Percentiles rank a stretch among this genome's conserved stretches.
phyloP scores from a whole-genome alignment of 2,329 filamentous ascomycete genomes.

The Diaporthe sp. region DNA sequence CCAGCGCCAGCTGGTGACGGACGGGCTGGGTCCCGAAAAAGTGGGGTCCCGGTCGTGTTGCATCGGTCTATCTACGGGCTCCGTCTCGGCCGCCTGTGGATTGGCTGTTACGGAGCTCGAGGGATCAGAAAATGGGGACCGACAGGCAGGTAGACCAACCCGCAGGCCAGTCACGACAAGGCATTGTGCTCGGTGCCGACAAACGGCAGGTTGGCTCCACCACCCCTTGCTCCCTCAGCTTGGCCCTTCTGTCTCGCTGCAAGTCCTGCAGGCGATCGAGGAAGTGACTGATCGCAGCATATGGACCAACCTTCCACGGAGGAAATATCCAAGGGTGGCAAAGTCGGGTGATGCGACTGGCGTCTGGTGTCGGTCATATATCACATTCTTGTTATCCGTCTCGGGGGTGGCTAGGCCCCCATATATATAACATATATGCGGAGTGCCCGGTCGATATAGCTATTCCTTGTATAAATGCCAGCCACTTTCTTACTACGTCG shows the following conservation, averaged over 20 bases:
- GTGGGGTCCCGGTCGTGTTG: conserved; percentile 32
- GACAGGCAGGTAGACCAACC: conserved; percentile 12
- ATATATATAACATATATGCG: conserved; percentile 38
- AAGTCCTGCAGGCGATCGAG: conserved; percentile 31
- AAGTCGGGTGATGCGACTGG: conserved; percentile 33
- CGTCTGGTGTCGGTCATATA: conserved; percentile 35
- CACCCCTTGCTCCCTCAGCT: conserved; percentile 29
- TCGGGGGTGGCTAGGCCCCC: conserved; percentile 10
- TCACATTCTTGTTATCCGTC: conserved; percentile 38
- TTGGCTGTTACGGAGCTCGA: conserved; percentile 27
- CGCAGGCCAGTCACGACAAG: conserved; percentile 22
- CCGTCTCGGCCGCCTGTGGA: conserved; percentile 34
- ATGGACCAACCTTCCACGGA: conserved; percentile 24
- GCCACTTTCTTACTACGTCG: conserved; percentile 22
- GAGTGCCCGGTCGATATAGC: conserved; percentile 29
- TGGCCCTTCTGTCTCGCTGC: conserved; percentile 25
- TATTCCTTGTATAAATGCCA: conserved; percentile 31
- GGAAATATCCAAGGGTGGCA: conserved; percentile 30
- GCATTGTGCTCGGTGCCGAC: conserved; percentile 26
- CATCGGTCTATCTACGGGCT: conserved; percentile 32
- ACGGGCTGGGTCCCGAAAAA: conserved; percentile 24
- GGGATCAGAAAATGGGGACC: conserved; percentile 26
- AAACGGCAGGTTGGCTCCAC: conserved; percentile 26
- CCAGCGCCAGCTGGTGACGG: conserved; percentile 23
- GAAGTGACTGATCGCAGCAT: conserved; percentile 31